Percentiles rank a stretch among this genome's conserved stretches.
phyloP scores from a whole-genome alignment of 1,284 basidiomycete species.

The Rhodotorula sp. region DNA sequence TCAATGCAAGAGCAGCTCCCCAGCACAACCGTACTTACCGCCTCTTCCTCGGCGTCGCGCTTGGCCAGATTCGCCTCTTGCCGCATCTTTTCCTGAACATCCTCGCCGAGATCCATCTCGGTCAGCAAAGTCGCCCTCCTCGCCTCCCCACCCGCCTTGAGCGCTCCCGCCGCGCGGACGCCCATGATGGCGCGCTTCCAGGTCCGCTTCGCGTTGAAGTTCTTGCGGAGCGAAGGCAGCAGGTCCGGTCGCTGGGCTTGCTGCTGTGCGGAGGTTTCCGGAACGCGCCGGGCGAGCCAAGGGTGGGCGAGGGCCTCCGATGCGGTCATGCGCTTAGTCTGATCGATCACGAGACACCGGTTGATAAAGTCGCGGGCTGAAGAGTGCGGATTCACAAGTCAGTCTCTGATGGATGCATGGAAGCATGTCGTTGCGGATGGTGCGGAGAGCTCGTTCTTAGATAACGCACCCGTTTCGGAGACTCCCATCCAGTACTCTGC shows the following conservation, averaged over 20 bases:
- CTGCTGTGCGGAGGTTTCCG: conserved; percentile 39
- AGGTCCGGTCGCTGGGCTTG: conserved; percentile 59
- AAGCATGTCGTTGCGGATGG: no score
- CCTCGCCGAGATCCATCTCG: conserved; percentile 1
- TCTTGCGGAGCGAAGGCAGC: conserved; percentile 80
- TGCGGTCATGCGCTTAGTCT: conserved; percentile 66
- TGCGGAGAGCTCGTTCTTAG: not conserved
- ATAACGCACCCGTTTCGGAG: conserved; percentile 47
- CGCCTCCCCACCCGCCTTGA: conserved; percentile 27
- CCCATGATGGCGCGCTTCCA: conserved; percentile 38
- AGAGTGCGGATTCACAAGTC: conserved; percentile 57
- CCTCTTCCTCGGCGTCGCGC: conserved; percentile 28
- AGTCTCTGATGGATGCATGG: not conserved
- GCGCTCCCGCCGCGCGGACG: conserved; percentile 29
- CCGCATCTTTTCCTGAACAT: conserved; percentile 19
- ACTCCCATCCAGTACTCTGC: conserved; percentile 46
- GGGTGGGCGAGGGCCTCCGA: conserved; percentile 67
- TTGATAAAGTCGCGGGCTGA: conserved; percentile 78
- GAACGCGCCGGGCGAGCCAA: conserved; percentile 61
- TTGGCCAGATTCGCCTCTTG: conserved; percentile 24
- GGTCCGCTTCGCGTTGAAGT: conserved; percentile 74
- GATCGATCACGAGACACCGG: conserved; percentile 79
- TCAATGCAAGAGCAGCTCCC: not conserved
- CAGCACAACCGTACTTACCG: conserved; percentile 12
- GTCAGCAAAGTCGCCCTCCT: conserved; percentile 18